phyloP scores from a whole-genome alignment of 371 early-diverging fungal genomes.

The Mucor sp. region DNA sequence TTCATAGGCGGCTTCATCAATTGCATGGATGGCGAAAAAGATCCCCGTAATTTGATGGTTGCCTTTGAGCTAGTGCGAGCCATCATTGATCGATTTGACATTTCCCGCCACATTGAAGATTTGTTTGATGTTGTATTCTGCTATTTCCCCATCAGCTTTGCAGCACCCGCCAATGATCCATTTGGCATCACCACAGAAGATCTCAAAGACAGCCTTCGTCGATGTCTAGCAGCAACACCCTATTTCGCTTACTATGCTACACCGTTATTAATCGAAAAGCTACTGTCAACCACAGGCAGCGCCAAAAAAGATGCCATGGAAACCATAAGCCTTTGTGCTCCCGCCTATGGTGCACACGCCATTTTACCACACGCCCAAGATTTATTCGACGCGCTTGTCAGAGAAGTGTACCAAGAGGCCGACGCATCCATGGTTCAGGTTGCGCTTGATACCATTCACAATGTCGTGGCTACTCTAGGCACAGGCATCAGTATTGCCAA shows the following conservation, averaged over 20 bases:
- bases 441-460: conserved; percentile 60
- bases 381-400: conserved; percentile 64
- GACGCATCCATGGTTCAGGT: conserved; percentile 63
- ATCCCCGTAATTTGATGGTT: conserved; percentile 91
- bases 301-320: conserved; percentile 79
- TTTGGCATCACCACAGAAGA: conserved; percentile 85
- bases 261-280: conserved; percentile 82
- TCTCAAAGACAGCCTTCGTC: conserved; percentile 72
- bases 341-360: conserved; percentile 70
- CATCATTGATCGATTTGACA: conserved; percentile 76
- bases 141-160: conserved; percentile 97
- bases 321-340: conserved; percentile 67
- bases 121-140: conserved; percentile 92
- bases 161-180: conserved; percentile 82
- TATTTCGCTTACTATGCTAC: conserved; percentile 75
- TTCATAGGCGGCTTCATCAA: conserved; percentile 88
- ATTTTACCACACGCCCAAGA: conserved; percentile 62
- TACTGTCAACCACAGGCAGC: conserved; percentile 67
- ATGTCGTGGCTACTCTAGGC: conserved; percentile 62
- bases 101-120: conserved; percentile 77
- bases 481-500: conserved; percentile 53
- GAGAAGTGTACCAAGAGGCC: conserved; percentile 66
- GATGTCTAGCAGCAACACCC: conserved; percentile 71
- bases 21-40: conserved; percentile 97
- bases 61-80: conserved; percentile 76